Evolutionary conservation across 2,329 filamentous ascomycete genomes (phyloP).

Genomic region (Aspergillus proliferans): DNA sequence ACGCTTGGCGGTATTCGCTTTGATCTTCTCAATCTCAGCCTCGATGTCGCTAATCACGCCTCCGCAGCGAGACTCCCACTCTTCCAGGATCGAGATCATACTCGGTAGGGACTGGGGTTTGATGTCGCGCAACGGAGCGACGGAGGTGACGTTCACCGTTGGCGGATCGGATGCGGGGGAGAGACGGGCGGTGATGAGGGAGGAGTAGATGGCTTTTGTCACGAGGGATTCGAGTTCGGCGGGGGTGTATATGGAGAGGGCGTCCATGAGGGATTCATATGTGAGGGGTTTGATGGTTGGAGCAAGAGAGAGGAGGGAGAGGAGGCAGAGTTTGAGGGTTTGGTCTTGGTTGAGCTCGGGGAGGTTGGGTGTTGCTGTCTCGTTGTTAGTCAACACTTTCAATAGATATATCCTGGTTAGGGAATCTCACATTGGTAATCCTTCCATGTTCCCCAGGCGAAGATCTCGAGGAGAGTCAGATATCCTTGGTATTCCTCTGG

Average conservation of each 20-base stretch:
- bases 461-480: slow-evolving; percentile 73
- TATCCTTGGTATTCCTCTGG: slow-evolving; percentile 58
- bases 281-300: slow-evolving; percentile 61
- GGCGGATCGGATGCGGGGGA: slow-evolving; percentile 77
- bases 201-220: slow-evolving; percentile 79
- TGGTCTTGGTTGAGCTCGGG: slow-evolving; percentile 69
- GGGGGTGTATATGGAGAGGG: slow-evolving; percentile 60
- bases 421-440: slow-evolving; percentile 57
- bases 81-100: slow-evolving; percentile 62
- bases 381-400: not conserved
- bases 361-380: slow-evolving; percentile 48
- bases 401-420: not conserved
- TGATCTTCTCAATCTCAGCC: slow-evolving; percentile 63
- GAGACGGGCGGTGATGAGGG: slow-evolving; percentile 73
- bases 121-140: slow-evolving; percentile 81
- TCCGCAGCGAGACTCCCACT: slow-evolving; percentile 75
- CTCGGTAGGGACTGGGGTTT: slow-evolving; percentile 63
- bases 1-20: slow-evolving; percentile 50
- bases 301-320: slow-evolving; percentile 74
- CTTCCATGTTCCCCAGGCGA: slow-evolving; percentile 84
- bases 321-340: slow-evolving; percentile 77
- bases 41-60: slow-evolving; percentile 69
- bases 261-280: slow-evolving; percentile 62
- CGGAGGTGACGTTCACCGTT: slow-evolving; percentile 68
- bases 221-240: slow-evolving; percentile 79